Base-by-base conservation (phyloP, 306 rosid species). In the Carpinus viminea region DNA sequence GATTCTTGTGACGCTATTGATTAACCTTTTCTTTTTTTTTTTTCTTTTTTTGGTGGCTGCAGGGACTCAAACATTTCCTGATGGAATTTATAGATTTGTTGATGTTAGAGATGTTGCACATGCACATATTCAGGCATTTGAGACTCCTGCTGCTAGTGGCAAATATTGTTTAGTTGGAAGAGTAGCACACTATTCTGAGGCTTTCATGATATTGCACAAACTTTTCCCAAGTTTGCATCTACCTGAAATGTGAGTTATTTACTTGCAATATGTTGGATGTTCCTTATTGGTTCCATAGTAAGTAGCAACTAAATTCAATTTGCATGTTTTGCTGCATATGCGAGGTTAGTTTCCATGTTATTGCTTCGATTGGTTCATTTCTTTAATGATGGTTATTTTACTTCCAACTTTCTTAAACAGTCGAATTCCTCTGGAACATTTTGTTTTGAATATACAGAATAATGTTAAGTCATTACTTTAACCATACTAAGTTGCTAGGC, bases 61-160 rank as follows among this genome's bases (percentile, higher is more conserved):
- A 94, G 98, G 97, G 72, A 71, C 83, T 47, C 80, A 75, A 76
- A 84, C 85, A 68, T 89, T 78, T 82, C 85, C 82, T 24, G 88
- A 91, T 74, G n/a, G 6, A 11, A 54, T 76, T 62, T 38, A 77
- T 60, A 90, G 90, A 73, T 89, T 89, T 93, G 84, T 92, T 24
- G 72, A 92, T 48, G 96, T 92, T 36, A 94, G 88, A 81, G 97
- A 94, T 83, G 98, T 92, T 70, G 94, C 93, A 24, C 72, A 81
- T 4, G 96, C 98, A 12, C 98, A 94, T 79, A 82, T 92, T 81
- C 83, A 61, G 68, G 96, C 97, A 18, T 94, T 76, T 88, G 97
- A 94, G 89, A 85, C 78, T 76, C 85, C 93, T 83, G 87, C 97
- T 24, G 94, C 98, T 13, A 83, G 54, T 59, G 96, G 98, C 75